Evolutionary conservation across 192 early-diverging fungal genomes (phyloP), one percentile per base, ranked within the genome.

Genomic region (Obelidium mucronatum): DNA sequence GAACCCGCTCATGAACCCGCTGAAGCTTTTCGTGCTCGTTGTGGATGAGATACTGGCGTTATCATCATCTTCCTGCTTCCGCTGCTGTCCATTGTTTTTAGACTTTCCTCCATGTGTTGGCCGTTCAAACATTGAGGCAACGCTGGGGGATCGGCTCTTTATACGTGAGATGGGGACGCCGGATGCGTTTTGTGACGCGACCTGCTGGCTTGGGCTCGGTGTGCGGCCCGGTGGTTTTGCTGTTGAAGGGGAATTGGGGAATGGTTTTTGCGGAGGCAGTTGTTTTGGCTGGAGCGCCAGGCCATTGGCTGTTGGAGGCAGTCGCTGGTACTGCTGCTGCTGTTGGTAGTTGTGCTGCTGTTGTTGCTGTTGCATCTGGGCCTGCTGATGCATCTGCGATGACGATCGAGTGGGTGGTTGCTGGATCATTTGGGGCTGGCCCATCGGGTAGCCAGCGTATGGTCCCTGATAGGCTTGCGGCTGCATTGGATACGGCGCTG

Each of bases 1-100:
- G n/a, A 74, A 24, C 17, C 72, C 72, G 31, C n/a, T 62, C 4
- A 74, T 74, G 31, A 74, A 74, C 2, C 72, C 72, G 26, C 59
- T 62, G 44, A 74, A 74, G 60, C 36, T 42, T 37, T 74, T 74
- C 15, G 59, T 30, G 19, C 24, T 33, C 56, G 72, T 62, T 11
- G 40, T 74, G 36, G 59, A 63, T 6, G 58, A 13, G 2, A 74
- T 62, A 40, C 36, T 42, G 15, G 72, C 11, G 33, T 35, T 63
- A 33, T 74, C 72, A 48, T 74, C 72, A 35, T 74, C 72, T 13
- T 74, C 33, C 5, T 39, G 6, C 26, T 15, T 15, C 31, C 11
- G 17, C 6, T 28, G 13, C 0, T 24, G 11, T 19, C 13, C 28
- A 17, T 24, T 11, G 0, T 13, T 24, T 28, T 28, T 64, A n/a